Evolutionary conservation across 495 filamentous ascomycete species (phyloP).

Genomic region (Patellaria atrata): DNA sequence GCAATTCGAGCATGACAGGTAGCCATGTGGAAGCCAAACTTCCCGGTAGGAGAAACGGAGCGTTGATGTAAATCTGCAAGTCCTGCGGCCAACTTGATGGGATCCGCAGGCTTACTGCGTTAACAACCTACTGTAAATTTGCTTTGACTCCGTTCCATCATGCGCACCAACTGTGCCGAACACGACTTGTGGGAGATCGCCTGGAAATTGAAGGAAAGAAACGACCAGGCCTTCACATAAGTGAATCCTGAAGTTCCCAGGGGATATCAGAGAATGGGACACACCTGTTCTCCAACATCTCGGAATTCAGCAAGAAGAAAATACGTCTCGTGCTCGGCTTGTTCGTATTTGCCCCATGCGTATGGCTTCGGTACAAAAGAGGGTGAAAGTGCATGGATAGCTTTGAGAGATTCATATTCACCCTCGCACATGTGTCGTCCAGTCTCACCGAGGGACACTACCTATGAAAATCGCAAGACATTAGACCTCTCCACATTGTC

Average conservation of each 20-base stretch:
- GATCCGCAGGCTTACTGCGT: constrained; percentile 9
- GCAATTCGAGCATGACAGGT: constrained; percentile 8
- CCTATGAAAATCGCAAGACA: no score
- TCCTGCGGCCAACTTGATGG: constrained; percentile 2
- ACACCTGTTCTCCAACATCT: constrained; percentile 6
- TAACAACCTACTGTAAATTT: no score
- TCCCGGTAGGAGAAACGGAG: constrained; percentile 7
- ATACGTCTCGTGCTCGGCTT: constrained; percentile 1
- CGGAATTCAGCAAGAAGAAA: constrained; percentile 9
- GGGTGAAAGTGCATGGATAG: constrained; percentile 3
- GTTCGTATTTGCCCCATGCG: constrained; percentile 5
- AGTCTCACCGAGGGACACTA: not conserved
- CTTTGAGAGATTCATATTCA: constrained; percentile 8
- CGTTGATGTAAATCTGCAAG: constrained; percentile 4
- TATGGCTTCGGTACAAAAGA: constrained; percentile 8
- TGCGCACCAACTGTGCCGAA: no score
- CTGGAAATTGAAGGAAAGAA: no score
- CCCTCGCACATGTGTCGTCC: constrained; percentile 7
- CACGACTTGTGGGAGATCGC: no score
- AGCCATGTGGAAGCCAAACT: constrained; percentile 11
- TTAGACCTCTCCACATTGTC: no score
- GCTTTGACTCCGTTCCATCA: no score
- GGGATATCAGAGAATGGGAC: constrained; percentile 1
- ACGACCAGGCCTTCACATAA: no score
- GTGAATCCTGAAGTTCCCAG: no score